Percentiles rank a stretch among this genome's conserved stretches.
Conservation (phyloP, 2,329 filamentous ascomycete genomes). For the Teratosphaeria epicoccoides region DNA sequence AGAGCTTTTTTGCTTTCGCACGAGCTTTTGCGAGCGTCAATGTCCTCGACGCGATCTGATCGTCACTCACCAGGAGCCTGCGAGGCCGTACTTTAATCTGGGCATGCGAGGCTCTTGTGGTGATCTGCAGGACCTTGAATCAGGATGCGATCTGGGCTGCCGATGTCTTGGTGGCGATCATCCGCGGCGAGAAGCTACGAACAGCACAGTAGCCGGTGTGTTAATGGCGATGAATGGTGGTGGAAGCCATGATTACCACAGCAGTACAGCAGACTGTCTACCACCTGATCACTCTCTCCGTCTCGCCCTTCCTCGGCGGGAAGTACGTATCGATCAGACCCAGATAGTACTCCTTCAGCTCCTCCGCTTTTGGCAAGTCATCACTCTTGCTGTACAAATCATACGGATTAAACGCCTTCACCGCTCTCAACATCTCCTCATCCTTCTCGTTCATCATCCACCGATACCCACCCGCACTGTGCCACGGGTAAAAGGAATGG, state of each 20-base stretch:
- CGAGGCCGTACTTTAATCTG: too few species aligned
- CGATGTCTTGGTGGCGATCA: too few species aligned
- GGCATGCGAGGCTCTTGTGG: too few species aligned
- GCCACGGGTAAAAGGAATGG: conserved; percentile 90
- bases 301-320: conserved; percentile 28
- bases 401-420: conserved; percentile 81
- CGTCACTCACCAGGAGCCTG: too few species aligned
- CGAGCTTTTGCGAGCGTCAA: too few species aligned
- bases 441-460: conserved; percentile 81
- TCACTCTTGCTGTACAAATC: conserved; percentile 90
- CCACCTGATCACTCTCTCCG: conserved; percentile 55
- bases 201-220: too few species aligned
- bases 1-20: too few species aligned
- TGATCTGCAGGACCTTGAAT: too few species aligned
- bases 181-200: too few species aligned
- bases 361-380: conserved; percentile 61
- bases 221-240: background rate
- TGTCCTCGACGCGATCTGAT: too few species aligned
- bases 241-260: background rate
- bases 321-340: conserved; percentile 60
- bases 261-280: conserved; percentile 26
- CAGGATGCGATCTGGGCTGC: too few species aligned
- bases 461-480: conserved; percentile 66
- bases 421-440: conserved; percentile 65
- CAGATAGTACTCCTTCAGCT: conserved; percentile 68